phyloP scores from a whole-genome alignment of 1,139 yeast genomes.

The Diutina scorzettiae region DNA sequence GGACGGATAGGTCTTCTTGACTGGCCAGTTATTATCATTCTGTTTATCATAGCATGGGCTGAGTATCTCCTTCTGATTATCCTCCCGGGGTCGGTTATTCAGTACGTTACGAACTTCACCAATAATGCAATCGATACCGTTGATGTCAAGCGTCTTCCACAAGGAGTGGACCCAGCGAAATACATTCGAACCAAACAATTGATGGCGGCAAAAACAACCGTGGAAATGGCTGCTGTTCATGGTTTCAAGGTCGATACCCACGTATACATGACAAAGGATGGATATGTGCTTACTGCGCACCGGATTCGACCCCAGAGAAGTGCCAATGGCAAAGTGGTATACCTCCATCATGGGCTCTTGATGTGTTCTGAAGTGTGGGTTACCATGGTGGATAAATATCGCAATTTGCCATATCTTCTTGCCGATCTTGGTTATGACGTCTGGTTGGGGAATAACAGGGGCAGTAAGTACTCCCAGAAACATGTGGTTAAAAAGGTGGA shows the following conservation, averaged over 20 bases:
- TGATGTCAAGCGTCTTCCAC: not conserved
- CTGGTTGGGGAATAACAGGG: constrained; percentile 88
- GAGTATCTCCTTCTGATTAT: constrained; percentile 25
- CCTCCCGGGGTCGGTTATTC: constrained; percentile 23
- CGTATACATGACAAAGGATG: constrained; percentile 27
- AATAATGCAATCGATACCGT: not conserved
- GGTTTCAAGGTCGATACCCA: constrained; percentile 30
- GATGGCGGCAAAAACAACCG: constrained; percentile 9
- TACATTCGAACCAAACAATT: not conserved
- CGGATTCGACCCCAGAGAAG: constrained; percentile 13
- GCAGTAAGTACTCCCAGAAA: constrained; percentile 66
- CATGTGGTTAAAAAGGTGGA: constrained; percentile 28
- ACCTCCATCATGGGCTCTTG: constrained; percentile 81
- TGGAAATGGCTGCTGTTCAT: constrained; percentile 24
- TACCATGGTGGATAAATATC: constrained; percentile 47
- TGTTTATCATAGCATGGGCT: constrained; percentile 29
- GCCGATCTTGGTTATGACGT: constrained; percentile 81
- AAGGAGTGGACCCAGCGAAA: not conserved
- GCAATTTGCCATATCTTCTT: constrained; percentile 63
- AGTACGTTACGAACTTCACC: not conserved
- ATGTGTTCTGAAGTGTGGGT: constrained; percentile 92
- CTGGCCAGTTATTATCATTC: constrained; percentile 25
- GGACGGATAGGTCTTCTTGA: constrained; percentile 23
- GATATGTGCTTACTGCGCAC: constrained; percentile 27
- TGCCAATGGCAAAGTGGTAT: constrained; percentile 41